Conservation (phyloP, 2,329 filamentous ascomycete genomes). For the Hirsutella minnesotensis region DNA sequence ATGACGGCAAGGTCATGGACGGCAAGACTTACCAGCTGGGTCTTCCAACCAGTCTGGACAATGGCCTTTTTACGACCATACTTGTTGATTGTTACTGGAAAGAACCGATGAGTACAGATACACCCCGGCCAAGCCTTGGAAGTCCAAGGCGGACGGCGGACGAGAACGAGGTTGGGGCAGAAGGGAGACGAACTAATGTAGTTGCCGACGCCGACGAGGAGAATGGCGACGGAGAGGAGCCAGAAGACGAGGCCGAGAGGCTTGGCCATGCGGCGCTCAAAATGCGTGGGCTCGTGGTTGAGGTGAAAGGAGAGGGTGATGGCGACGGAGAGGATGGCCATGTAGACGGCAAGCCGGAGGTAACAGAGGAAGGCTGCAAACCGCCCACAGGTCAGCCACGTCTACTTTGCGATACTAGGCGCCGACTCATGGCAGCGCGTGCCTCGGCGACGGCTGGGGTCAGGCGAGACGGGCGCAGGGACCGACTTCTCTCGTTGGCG, state of each 20-base stretch:
- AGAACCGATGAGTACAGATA: neutral
- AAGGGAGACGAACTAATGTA: conserved; percentile 57
- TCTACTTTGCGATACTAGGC: no score
- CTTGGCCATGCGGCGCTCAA: conserved; percentile 67
- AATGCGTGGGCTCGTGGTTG: conserved; percentile 52
- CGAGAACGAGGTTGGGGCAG: no score
- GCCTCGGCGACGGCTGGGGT: no score
- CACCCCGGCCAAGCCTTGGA: neutral
- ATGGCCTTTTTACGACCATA: conserved; percentile 70
- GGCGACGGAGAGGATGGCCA: conserved; percentile 78
- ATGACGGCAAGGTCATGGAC: neutral
- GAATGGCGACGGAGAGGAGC: conserved; percentile 64
- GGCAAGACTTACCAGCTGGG: conserved; percentile 55
- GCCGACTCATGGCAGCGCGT: no score
- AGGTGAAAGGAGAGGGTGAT: conserved; percentile 92
- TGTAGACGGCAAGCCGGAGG: conserved; percentile 79
- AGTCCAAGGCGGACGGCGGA: neutral
- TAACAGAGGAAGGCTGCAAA: conserved; percentile 69
- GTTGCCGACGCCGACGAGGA: conserved; percentile 69
- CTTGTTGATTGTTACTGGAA: conserved; percentile 57
- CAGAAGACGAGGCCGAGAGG: conserved; percentile 86
- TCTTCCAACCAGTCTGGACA: conserved; percentile 90
- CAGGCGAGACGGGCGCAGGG: neutral
- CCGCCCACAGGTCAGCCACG: neutral
- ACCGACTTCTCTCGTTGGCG: conserved; percentile 60